Conservation (phyloP, 345 rosid species). For the Kernera saxatilis region DNA sequence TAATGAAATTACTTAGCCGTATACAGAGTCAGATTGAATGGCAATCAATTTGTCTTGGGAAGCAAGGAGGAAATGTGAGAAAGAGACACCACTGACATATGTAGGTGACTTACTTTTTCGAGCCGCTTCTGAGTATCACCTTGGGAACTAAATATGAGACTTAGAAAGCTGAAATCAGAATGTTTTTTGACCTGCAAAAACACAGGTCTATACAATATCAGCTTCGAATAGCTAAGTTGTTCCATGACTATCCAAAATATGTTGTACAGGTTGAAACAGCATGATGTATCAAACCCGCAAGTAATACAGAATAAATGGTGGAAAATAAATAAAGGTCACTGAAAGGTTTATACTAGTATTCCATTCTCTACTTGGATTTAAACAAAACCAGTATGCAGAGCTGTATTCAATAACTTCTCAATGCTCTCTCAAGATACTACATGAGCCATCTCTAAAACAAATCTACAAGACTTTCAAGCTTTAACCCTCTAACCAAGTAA, state of each 20-base stretch:
- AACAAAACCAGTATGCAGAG: not conserved
- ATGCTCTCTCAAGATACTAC: not conserved
- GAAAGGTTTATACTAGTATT: not conserved
- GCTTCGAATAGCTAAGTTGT: not conserved
- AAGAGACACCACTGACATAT: not conserved
- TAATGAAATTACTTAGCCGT: not conserved
- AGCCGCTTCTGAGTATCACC: slow-evolving; percentile 71
- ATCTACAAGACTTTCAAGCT: not conserved
- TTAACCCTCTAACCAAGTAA: not conserved
- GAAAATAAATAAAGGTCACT: not conserved
- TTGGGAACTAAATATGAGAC: slow-evolving; percentile 75
- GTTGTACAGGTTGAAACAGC: not conserved
- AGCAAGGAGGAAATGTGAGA: not conserved
- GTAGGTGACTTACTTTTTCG: slow-evolving; percentile 55
- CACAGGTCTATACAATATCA: slow-evolving; percentile 13
- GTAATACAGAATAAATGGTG: not conserved
- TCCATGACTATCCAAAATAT: not conserved
- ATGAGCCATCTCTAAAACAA: not conserved
- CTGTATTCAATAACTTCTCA: not conserved
- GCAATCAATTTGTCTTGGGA: not conserved
- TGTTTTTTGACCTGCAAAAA: slow-evolving; percentile 58
- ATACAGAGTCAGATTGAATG: not conserved
- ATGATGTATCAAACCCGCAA: not conserved
- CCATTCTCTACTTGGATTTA: not conserved
- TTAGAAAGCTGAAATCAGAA: slow-evolving; percentile 67